Evolutionary conservation across 768 basidiomycete genomes (phyloP), one percentile per base, ranked within the genome.

Genomic region (Psilocybe sp.): DNA sequence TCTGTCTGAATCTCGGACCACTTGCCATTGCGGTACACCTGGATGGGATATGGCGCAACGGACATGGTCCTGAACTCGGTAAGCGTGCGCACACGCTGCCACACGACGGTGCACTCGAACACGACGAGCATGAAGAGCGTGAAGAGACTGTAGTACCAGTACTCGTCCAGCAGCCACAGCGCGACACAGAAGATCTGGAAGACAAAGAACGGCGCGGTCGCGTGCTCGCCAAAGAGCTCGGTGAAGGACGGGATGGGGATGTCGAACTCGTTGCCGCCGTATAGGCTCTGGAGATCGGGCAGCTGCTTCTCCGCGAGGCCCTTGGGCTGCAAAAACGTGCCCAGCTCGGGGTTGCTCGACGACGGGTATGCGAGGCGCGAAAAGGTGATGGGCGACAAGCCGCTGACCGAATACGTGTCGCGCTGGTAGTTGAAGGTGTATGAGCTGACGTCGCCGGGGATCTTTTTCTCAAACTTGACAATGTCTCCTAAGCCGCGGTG

Each of bases 121-220:
- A 97, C 88, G 41, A 99, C 73, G 33, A 99, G 77, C 97, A 99
- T 99, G 80, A 99, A 98, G 19, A 95, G 76, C 1, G 97, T 98
- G 73, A 99, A 99, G 36, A 99, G 67, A 49, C 89, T 89, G 76
- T 98, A 99, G 67, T 97, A 98, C 95, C 94, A 98, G 67, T 98
- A 99, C 65, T 98, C 97, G 60, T 99, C 97, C 60, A 99, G 69
- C 64, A 89, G 92, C 97, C 97, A 99, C 9, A 99, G 74, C 0
- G 91, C 93, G 1, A 98, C 97, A 55, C 97, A 98, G 70, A 99
- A 98, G 14, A 98, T 71, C 70, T 99, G 97, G 70, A 99, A 99
- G 20, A 99, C 97, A 68, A 99, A 99, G 80, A 99, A 99, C 0
- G 97, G 97, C 0, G 97, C 97, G 4, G 94, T 95, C 1, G 96